These are phyloP conservation scores for Entomophthora muscae DNA, from an alignment of 371 early-diverging fungal genomes.

Conservation along the genomic window DNA sequence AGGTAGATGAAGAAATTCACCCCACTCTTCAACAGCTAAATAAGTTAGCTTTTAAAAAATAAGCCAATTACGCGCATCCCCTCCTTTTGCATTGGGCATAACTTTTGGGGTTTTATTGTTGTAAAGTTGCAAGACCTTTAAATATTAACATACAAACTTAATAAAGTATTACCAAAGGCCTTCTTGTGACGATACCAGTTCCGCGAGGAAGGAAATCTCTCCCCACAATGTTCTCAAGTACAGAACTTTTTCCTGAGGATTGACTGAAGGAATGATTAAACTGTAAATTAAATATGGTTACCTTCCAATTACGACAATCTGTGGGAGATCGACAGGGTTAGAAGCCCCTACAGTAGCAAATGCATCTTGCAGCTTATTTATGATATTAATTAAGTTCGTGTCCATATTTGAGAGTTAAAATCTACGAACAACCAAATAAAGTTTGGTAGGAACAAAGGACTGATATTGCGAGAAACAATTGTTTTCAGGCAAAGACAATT, in stretches of 20 bases:
- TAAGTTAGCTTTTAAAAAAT: slow-evolving; percentile 7
- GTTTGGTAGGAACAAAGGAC: too few species aligned
- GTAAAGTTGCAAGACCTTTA: slow-evolving; percentile 86
- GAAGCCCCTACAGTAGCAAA: slow-evolving; percentile 94
- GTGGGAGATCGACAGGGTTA: too few species aligned
- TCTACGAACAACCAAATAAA: too few species aligned
- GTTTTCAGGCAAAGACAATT: too few species aligned
- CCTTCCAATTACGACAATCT: slow-evolving; percentile 95
- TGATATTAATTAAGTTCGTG: neutral
- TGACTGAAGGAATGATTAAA: slow-evolving; percentile 39
- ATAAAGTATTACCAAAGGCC: slow-evolving; percentile 47
- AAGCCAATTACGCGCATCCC: slow-evolving; percentile 8
- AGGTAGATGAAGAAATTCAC: slow-evolving; percentile 89
- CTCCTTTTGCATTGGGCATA: slow-evolving; percentile 14
- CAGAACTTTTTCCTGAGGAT: slow-evolving; percentile 95
- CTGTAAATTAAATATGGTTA: too few species aligned
- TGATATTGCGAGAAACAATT: too few species aligned
- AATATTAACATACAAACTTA: slow-evolving; percentile 7
- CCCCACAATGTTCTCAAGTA: slow-evolving; percentile 97
- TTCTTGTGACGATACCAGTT: slow-evolving; percentile 86
- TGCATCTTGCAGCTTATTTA: slow-evolving; percentile 28
- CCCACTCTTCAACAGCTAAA: slow-evolving; percentile 78
- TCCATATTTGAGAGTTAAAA: too few species aligned
- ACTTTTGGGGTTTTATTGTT: slow-evolving; percentile 47
- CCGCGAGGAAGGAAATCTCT: slow-evolving; percentile 97